Conservation (phyloP, 495 filamentous ascomycete genomes). For the Penicillium diatomitis region DNA sequence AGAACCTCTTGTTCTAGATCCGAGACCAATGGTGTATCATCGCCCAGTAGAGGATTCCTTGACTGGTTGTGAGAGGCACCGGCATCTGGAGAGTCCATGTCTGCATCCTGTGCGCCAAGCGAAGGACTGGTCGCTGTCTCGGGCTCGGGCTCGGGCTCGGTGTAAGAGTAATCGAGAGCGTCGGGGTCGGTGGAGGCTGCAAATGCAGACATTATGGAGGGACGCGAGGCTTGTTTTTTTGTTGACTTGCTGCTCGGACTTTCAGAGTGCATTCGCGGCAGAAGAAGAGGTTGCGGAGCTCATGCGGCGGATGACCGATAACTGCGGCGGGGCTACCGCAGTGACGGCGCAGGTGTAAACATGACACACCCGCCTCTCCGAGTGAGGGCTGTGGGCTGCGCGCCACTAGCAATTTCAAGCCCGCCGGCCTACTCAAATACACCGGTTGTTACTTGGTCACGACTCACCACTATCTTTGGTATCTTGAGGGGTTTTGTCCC, state of each 20-base stretch:
- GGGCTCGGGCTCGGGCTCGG: conserved; percentile 14
- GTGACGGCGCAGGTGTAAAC: too few species aligned
- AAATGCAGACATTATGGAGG: conserved; percentile 19
- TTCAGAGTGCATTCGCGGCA: not conserved
- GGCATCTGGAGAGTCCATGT: conserved; percentile 8
- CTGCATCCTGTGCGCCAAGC: conserved; percentile 6
- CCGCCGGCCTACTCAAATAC: too few species aligned
- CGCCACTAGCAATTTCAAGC: too few species aligned
- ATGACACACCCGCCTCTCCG: too few species aligned
- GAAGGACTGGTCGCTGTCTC: conserved; percentile 15
- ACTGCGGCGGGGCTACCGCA: too few species aligned
- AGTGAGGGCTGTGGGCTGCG: too few species aligned
- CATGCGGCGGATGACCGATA: too few species aligned
- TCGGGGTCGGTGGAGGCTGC: conserved; percentile 14
- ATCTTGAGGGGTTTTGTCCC: too few species aligned
- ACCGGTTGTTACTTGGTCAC: too few species aligned
- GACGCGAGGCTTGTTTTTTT: not conserved
- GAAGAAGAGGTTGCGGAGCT: not conserved
- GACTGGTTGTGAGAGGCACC: conserved; percentile 13
- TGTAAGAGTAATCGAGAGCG: conserved; percentile 12
- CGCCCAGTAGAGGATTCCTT: conserved; percentile 33
- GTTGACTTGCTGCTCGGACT: not conserved
- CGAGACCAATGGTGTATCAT: conserved; percentile 36
- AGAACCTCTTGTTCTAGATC: conserved; percentile 90
- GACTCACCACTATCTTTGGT: too few species aligned